Evolutionary conservation across 352 stramenopile genomes (phyloP), one percentile per base, ranked within the genome.

Genomic region (Phytophthora cajani): DNA sequence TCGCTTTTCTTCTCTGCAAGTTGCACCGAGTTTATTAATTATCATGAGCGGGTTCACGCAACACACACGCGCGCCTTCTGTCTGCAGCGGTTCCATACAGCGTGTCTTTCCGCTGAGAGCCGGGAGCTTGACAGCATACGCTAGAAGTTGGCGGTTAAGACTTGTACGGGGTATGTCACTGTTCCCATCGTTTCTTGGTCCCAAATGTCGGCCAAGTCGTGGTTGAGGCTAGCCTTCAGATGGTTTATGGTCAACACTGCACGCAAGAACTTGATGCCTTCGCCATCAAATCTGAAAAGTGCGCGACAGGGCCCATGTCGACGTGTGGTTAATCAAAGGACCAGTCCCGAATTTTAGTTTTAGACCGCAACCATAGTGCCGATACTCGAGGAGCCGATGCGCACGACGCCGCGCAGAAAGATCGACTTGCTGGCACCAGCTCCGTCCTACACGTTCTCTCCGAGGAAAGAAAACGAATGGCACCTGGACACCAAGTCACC

Each of bases 331-430:
- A 55, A 56, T 58, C 19, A 40, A 33, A 32, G 11, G 23, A 58
- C 53, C 64, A 71, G 14, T 71, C 58, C 56, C 58, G 17, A 32
- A 60, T 67, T 62, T 33, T 32, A 25, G 30, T 21, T 40, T 36
- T 21, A 42, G 42, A 40, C 27, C 32, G 40, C 58, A 67, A 63
- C 30, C 58, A 72, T 72, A 67, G 50, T 72, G 32, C 65, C 65
- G 42, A 56, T 72, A 67, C 65, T 72, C 42, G 58, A 72, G 21
- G 58, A 72, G 50, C 27, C 57, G 11, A 72, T 72, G 58, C 17
- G 46, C 30, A 21, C 58, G 44, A 60, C 44, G 12, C 52, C 65
- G 16, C 12, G 47, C 25, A 67, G 30, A 25, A 68, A 58, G 16
- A 32, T 68, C 17, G 65, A 72, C 30, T 23, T 67, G 9, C 23